Evolutionary conservation across 192 early-diverging fungal species (phyloP).

Genomic region (Backusella mclennaniae): DNA sequence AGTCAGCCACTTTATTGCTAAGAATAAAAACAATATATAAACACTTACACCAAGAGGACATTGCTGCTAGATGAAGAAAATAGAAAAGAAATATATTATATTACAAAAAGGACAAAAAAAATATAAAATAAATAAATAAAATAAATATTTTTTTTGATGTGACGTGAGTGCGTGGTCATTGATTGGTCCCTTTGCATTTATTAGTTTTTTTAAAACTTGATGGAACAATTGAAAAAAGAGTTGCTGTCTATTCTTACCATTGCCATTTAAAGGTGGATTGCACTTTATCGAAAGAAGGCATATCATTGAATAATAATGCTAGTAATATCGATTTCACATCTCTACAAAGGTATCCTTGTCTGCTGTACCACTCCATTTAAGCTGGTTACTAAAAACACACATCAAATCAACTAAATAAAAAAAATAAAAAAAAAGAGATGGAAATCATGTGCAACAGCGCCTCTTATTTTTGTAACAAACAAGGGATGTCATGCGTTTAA

Average conservation of each 20-base stretch:
- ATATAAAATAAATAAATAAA: neutral
- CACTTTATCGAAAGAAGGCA: too few relatives aligned
- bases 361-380: too few relatives aligned
- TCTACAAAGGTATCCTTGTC: too few relatives aligned
- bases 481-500: neutral
- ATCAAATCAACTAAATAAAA: too few relatives aligned
- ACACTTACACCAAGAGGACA: slow-evolving; percentile 27
- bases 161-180: neutral
- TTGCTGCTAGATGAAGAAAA: neutral
- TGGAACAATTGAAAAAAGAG: too few relatives aligned
- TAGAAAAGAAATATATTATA: neutral
- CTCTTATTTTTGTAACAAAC: neutral
- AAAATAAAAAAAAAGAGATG: neutral
- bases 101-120: neutral
- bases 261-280: too few relatives aligned
- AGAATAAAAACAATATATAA: neutral
- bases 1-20: neutral
- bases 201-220: too few relatives aligned
- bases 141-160: neutral
- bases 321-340: too few relatives aligned
- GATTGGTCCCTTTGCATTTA: slow-evolving; percentile 9
- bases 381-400: too few relatives aligned
- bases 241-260: too few relatives aligned
- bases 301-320: too few relatives aligned
- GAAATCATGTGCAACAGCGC: neutral